These are phyloP conservation scores for Camellia japonica DNA, from an alignment of 148 eudicot genomes.

Conservation along the genomic window DNA sequence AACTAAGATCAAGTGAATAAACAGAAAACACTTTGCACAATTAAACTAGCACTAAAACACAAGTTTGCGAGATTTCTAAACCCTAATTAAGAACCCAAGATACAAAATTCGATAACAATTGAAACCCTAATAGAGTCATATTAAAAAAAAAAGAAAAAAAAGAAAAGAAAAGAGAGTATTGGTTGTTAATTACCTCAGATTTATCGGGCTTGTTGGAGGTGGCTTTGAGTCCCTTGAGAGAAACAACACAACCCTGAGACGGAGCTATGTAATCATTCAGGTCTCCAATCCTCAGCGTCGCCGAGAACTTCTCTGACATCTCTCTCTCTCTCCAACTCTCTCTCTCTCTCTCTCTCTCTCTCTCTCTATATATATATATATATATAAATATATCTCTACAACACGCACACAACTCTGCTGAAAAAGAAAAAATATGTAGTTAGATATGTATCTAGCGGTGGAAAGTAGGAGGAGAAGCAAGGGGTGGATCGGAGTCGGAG, in stretches of 20 bases:
- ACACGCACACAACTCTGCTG: neutral
- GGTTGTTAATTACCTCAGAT: constrained; percentile 23
- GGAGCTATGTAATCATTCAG: constrained; percentile 89
- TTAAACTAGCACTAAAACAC: neutral
- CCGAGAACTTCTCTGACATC: constrained; percentile 79
- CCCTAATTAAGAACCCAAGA: constrained; percentile 4
- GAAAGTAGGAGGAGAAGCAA: neutral
- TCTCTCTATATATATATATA: neutral
- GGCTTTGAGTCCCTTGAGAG: constrained; percentile 41
- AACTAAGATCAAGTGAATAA: neutral
- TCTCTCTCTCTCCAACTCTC: constrained; percentile 15
- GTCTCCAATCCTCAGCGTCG: constrained; percentile 74
- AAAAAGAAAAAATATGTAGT: neutral
- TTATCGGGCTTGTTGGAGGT: constrained; percentile 17
- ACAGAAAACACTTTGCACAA: no score
- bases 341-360: neutral
- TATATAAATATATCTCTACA: neutral
- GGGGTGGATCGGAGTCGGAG: neutral
- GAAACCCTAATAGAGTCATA: neutral
- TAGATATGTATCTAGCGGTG: neutral
- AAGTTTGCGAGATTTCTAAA: neutral
- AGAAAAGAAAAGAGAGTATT: no score
- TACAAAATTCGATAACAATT: neutral
- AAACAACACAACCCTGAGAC: constrained; percentile 83
- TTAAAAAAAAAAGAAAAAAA: neutral